Percentiles rank a stretch among this genome's conserved stretches.
Conservation (phyloP, 2,329 filamentous ascomycete species). For the Colletotrichum eleusines region DNA sequence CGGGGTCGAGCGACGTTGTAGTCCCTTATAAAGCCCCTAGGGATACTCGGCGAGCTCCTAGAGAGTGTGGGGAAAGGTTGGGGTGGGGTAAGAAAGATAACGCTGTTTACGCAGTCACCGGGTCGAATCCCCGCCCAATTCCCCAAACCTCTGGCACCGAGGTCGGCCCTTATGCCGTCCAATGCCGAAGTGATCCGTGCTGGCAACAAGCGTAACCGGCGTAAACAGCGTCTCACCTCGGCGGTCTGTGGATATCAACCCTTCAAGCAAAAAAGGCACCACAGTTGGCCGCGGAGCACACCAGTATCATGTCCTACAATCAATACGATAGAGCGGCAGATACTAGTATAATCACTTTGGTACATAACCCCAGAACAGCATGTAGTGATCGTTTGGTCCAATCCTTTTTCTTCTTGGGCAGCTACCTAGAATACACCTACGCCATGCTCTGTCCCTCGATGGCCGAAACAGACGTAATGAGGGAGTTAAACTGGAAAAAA, state of each 20-base stretch:
- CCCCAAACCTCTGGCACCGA: constrained; percentile 32
- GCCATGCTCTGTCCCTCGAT: constrained; percentile 39
- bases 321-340: background rate
- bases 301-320: background rate
- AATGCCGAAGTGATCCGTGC: constrained; percentile 40
- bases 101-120: constrained; percentile 17
- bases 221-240: constrained; percentile 35
- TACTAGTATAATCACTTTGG: background rate
- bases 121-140: constrained; percentile 17
- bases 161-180: constrained; percentile 41
- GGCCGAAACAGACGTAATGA: constrained; percentile 37
- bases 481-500: constrained; percentile 36
- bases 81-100: constrained; percentile 39
- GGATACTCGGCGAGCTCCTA: constrained; percentile 35
- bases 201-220: constrained; percentile 6
- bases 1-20: constrained; percentile 38
- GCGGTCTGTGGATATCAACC: constrained; percentile 14
- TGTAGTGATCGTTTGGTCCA: constrained; percentile 12
- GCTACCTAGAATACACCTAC: constrained; percentile 38
- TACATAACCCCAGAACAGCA: background rate
- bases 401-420: constrained; percentile 22
- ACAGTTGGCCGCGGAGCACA: constrained; percentile 10
- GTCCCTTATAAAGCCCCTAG: constrained; percentile 36
- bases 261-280: background rate
- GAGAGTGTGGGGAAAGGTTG: constrained; percentile 40